These are phyloP conservation scores for Hortaea werneckii DNA, from an alignment of 2,329 filamentous ascomycete genomes.

Conservation along the genomic window DNA sequence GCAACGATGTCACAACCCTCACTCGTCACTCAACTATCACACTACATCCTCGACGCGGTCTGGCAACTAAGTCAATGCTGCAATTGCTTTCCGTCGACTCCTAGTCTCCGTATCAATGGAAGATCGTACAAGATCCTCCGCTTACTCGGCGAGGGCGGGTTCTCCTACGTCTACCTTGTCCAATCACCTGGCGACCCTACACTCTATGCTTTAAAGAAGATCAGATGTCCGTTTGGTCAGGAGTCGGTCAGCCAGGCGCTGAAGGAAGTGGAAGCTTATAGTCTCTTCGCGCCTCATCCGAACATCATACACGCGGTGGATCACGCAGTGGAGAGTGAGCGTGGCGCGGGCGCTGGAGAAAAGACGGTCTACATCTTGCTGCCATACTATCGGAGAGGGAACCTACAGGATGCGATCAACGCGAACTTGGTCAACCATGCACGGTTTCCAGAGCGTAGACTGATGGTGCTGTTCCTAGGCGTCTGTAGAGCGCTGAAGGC, in stretches of 20 bases:
- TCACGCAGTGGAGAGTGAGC: slow-evolving; percentile 68
- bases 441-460: slow-evolving; percentile 71
- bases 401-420: slow-evolving; percentile 97
- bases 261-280: slow-evolving; percentile 95
- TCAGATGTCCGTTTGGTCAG: slow-evolving; percentile 92
- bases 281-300: slow-evolving; percentile 69
- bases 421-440: slow-evolving; percentile 95
- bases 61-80: slow-evolving; percentile 92
- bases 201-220: slow-evolving; percentile 94
- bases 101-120: slow-evolving; percentile 88
- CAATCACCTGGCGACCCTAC: slow-evolving; percentile 77
- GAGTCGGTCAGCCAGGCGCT: slow-evolving; percentile 91
- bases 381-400: slow-evolving; percentile 89
- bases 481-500: slow-evolving; percentile 78
- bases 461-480: slow-evolving; percentile 86
- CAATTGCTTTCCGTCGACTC: slow-evolving; percentile 89
- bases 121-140: slow-evolving; percentile 93
- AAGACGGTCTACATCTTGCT: slow-evolving; percentile 97
- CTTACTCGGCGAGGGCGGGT: slow-evolving; percentile 91
- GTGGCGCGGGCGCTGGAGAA: slow-evolving; percentile 47
- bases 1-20: slow-evolving; percentile 17
- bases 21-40: slow-evolving; percentile 25
- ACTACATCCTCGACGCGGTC: slow-evolving; percentile 72
- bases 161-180: slow-evolving; percentile 98
- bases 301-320: slow-evolving; percentile 84